Base-by-base conservation (phyloP, 2,329 filamentous ascomycete genomes). In the Colletotrichum nymphaeae region DNA sequence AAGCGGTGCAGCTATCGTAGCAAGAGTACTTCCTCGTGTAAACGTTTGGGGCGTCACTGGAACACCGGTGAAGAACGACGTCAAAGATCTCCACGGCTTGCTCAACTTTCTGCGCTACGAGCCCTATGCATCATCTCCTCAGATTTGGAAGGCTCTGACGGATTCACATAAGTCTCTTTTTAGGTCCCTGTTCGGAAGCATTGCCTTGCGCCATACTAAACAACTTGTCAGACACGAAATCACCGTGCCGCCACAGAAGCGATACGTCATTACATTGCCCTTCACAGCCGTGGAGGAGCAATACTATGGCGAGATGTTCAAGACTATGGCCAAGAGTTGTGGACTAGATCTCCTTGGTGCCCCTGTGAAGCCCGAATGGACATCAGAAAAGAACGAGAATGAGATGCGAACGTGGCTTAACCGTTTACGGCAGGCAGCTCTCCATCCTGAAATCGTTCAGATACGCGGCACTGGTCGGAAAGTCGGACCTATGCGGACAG, bases 11-110 rank as follows among this genome's bases (percentile, higher is more conserved):
- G 95, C 97, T 1, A 90, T 88, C 59, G 91, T 98, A 16, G 95
- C 95, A 46, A 90, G 92, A 53, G 85, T 93, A 30, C 93, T 99
- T 74, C 95, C 96, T 57, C 90, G 97, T 32, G 84, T 94, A 75
- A 95, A 98, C 82, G 93, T 95, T 2, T 98, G 97, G 97, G 95
- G 93, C 16, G 92, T 99, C 53, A 96, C 95, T 0, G 97, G 95
- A 55, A 99, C 97, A 0, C 97, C 97, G 0, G 88, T 98, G 49
- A 93, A 94, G 76, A 94, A 95, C 76, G 89, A 95, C 74, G 89
- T 96, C 37, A 82, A 84, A 78, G 96, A 98, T 81, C 86, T 98
- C 8, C 91, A 92, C 76, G 96, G 96, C 0, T 86, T 98, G 5
- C 82, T 98, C 0, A 86, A 93, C 0, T 98, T 99, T 77, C 87